Evolutionary conservation across 2,329 filamentous ascomycete genomes (phyloP).

Genomic region (Coniochaeta sp.): DNA sequence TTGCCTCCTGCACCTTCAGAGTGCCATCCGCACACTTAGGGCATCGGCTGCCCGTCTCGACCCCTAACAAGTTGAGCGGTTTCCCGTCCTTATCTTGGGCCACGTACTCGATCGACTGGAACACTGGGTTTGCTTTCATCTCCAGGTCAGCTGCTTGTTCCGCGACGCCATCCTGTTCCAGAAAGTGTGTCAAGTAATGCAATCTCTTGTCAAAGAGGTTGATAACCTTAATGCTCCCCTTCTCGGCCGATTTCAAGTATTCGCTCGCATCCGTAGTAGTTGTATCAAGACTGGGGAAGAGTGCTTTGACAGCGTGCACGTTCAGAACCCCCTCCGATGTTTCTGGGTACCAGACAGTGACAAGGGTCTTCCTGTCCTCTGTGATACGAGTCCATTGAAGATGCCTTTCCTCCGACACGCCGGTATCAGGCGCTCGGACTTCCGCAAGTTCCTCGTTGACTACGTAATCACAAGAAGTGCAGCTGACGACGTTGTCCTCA

Average conservation of each 20-base stretch:
- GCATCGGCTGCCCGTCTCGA: constrained; percentile 63
- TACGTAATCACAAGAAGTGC: constrained; percentile 64
- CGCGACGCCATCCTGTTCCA: background rate
- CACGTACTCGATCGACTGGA: background rate
- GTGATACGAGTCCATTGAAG: constrained; percentile 54
- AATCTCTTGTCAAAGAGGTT: constrained; percentile 1
- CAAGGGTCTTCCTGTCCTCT: constrained; percentile 57
- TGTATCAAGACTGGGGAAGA: constrained; percentile 62
- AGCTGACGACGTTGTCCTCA: constrained; percentile 79
- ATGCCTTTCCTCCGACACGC: background rate
- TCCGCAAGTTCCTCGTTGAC: constrained; percentile 82
- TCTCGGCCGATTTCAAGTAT: background rate
- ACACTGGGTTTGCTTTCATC: background rate
- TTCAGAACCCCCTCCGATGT: constrained; percentile 27
- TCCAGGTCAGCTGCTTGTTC: background rate
- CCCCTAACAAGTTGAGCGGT: constrained; percentile 56
- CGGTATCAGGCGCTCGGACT: constrained; percentile 11
- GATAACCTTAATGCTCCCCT: background rate
- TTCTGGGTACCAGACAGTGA: constrained; percentile 62
- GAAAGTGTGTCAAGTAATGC: background rate
- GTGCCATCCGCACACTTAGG: constrained; percentile 58
- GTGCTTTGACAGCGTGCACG: constrained; percentile 54
- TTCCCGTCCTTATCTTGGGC: constrained; percentile 13
- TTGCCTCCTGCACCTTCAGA: constrained; percentile 62
- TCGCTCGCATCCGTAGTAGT: constrained; percentile 51